Percentiles rank a stretch among this genome's conserved stretches.
These are phyloP conservation scores for Clarireedia homoeocarpa DNA, from an alignment of 2,329 filamentous ascomycete genomes.

Conservation along the genomic window DNA sequence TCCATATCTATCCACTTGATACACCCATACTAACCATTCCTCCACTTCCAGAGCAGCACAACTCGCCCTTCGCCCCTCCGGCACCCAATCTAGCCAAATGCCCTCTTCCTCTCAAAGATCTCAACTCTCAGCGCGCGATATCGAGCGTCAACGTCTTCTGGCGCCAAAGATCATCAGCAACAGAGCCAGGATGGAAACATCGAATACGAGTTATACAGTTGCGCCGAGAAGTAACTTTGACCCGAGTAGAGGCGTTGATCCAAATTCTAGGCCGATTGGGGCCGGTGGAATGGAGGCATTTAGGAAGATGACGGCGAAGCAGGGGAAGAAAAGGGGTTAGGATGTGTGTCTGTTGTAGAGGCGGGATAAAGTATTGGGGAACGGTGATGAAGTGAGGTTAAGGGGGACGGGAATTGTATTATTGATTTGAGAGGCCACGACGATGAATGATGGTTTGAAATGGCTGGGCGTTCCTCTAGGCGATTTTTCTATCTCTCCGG, in stretches of 20 bases:
- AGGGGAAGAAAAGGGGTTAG: slow-evolving; percentile 36
- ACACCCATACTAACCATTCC: slow-evolving; percentile 8
- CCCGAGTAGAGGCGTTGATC: slow-evolving; percentile 41
- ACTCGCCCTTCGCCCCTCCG: slow-evolving; percentile 29
- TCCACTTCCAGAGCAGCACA: slow-evolving; percentile 24
- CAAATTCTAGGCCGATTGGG: slow-evolving; percentile 46
- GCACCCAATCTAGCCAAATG: slow-evolving; percentile 23
- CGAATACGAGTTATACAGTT: slow-evolving; percentile 29
- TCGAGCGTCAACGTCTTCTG: slow-evolving; percentile 49
- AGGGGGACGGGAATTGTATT: too few relatives aligned
- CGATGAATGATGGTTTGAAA: too few relatives aligned
- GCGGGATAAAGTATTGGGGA: too few relatives aligned
- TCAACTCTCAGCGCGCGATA: slow-evolving; percentile 25
- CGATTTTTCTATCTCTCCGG: too few relatives aligned
- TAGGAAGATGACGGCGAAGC: slow-evolving; percentile 56
- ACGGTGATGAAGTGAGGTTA: too few relatives aligned
- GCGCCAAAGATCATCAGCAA: slow-evolving; percentile 47
- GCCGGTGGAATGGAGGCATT: slow-evolving; percentile 58
- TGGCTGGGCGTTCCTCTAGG: too few relatives aligned
- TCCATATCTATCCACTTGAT: neutral
- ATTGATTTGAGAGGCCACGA: too few relatives aligned
- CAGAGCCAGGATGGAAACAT: slow-evolving; percentile 41
- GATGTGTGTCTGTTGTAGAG: too few relatives aligned
- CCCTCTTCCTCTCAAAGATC: slow-evolving; percentile 20
- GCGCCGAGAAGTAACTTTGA: slow-evolving; percentile 51